phyloP scores from a whole-genome alignment of 2,329 filamentous ascomycete species.

The Aschersonia sp. region DNA sequence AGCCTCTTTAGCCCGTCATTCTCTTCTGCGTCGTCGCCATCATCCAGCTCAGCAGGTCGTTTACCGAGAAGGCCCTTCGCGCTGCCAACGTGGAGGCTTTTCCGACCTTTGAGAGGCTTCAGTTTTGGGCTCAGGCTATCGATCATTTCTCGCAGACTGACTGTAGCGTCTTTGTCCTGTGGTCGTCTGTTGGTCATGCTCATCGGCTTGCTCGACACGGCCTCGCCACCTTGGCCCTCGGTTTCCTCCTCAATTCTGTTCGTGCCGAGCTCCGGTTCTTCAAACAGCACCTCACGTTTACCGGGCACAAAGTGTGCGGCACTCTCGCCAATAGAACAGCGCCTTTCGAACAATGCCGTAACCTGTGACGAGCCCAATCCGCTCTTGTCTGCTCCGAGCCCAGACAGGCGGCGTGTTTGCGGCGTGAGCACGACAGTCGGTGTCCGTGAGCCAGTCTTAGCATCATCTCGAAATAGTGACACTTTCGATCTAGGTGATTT shows the following conservation, averaged over 20 bases:
- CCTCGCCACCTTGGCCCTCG: conserved; percentile 41
- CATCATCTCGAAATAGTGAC: conserved; percentile 38
- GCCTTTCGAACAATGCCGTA: conserved; percentile 53
- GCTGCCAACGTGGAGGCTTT: conserved; percentile 63
- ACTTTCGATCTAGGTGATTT: conserved; percentile 8
- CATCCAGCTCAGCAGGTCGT: conserved; percentile 55
- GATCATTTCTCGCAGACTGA: conserved; percentile 64
- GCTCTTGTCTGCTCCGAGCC: conserved; percentile 52
- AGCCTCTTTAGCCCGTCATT: conserved; percentile 51
- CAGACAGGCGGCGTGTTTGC: conserved; percentile 40
- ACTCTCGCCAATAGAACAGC: conserved; percentile 55
- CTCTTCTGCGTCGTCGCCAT: conserved; percentile 45
- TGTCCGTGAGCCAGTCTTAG: conserved; percentile 38
- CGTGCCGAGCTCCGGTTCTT: conserved; percentile 48
- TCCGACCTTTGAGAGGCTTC: conserved; percentile 48
- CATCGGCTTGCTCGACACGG: conserved; percentile 44
- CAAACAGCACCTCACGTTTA: conserved; percentile 40
- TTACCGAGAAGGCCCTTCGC: conserved; percentile 62
- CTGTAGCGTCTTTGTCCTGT: conserved; percentile 45
- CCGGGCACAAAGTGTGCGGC: conserved; percentile 48
- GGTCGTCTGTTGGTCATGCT: conserved; percentile 27
- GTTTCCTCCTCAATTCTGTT: conserved; percentile 46
- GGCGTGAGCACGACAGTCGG: conserved; percentile 47
- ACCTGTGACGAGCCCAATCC: conserved; percentile 66
- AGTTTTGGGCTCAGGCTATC: conserved; percentile 65